These are phyloP conservation scores for Aspergillus amoenus DNA, from an alignment of 2,329 filamentous ascomycete genomes.

Conservation along the genomic window DNA sequence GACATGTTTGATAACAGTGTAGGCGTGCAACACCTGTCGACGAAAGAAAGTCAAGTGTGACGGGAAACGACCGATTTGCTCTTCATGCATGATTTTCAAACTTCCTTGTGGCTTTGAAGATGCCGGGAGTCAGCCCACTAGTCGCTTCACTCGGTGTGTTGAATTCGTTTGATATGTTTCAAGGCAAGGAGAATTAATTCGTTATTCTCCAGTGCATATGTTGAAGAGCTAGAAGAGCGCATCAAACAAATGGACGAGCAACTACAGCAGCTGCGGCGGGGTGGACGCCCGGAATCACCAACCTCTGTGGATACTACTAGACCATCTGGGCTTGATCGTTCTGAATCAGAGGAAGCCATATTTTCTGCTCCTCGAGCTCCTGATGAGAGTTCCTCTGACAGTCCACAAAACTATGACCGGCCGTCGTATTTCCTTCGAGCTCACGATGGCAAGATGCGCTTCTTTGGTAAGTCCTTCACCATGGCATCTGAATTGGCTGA, in stretches of 20 bases:
- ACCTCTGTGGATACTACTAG: not conserved
- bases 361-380: not conserved
- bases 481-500: not conserved
- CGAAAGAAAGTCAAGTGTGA: not conserved
- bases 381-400: not conserved
- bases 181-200: not conserved
- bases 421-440: not conserved
- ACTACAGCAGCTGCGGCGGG: not conserved
- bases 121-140: not conserved
- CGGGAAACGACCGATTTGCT: not conserved
- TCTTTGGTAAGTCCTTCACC: not conserved
- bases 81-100: not conserved
- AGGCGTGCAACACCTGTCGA: not conserved
- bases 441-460: not conserved
- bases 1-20: not conserved
- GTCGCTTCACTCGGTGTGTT: not conserved
- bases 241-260: not conserved
- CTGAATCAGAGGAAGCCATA: not conserved
- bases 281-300: not conserved
- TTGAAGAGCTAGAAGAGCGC: not conserved
- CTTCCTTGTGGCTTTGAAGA: not conserved
- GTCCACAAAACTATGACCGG: not conserved
- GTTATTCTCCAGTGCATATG: not conserved
- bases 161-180: not conserved
- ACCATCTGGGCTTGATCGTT: not conserved